These are phyloP conservation scores for Talaromyces sp. DNA, from an alignment of 2,329 filamentous ascomycete species.

Conservation along the genomic window DNA sequence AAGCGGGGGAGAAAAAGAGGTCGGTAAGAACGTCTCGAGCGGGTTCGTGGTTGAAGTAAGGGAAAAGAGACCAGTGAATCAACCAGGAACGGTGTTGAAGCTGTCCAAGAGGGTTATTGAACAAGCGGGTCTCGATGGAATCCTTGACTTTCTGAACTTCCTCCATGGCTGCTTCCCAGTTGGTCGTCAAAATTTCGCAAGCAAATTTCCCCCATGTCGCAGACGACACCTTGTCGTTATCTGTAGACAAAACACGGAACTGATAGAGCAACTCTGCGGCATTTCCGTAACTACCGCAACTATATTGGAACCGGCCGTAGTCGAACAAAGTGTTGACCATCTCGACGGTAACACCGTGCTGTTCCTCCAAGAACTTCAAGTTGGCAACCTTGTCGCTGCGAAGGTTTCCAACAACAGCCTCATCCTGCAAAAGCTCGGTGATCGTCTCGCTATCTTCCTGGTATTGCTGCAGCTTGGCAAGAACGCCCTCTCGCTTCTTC, in stretches of 20 bases:
- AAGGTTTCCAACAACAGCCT: slow-evolving; percentile 86
- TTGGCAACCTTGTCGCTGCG: slow-evolving; percentile 98
- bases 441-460: slow-evolving; percentile 89
- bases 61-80: slow-evolving; percentile 97
- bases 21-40: slow-evolving; percentile 90
- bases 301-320: slow-evolving; percentile 96
- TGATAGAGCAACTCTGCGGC: slow-evolving; percentile 93
- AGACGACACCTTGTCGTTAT: slow-evolving; percentile 94
- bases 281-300: slow-evolving; percentile 87
- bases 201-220: slow-evolving; percentile 98
- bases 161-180: slow-evolving; percentile 92
- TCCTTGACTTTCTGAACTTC: slow-evolving; percentile 89
- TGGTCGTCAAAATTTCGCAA: slow-evolving; percentile 88
- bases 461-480: slow-evolving; percentile 77
- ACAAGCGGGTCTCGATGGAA: slow-evolving; percentile 88
- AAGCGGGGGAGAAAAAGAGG: slow-evolving; percentile 93
- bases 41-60: slow-evolving; percentile 95
- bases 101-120: slow-evolving; percentile 93
- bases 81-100: slow-evolving; percentile 96
- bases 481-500: slow-evolving; percentile 84
- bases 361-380: slow-evolving; percentile 95
- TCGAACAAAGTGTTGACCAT: slow-evolving; percentile 97
- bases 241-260: slow-evolving; percentile 95
- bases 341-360: slow-evolving; percentile 88
- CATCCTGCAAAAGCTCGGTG: slow-evolving; percentile 77